Evolutionary conservation across 345 rosid species (phyloP), one percentile per base, ranked within the genome.

Genomic region (Lepidium sativum): DNA sequence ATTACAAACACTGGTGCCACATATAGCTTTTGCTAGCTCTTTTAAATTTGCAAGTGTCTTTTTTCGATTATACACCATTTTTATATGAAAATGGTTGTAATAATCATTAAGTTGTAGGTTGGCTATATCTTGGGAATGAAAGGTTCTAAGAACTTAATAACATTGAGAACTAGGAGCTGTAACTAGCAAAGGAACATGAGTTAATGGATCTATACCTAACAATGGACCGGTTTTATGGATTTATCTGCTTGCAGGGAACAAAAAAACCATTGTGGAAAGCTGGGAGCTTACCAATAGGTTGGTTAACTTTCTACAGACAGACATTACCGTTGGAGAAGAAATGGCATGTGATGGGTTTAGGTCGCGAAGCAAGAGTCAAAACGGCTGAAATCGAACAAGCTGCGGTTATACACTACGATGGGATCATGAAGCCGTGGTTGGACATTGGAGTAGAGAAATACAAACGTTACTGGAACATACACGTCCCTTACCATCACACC

Each of bases 341-440:
- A 66, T 91, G 94, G 99, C 96, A 88, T 35, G 47, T 80, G 34
- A 83, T 82, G 50, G 95, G 96, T 43, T 80, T 95, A 44, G 99
- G 99, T 47, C 83, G 82, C 4, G 83, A 85, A 20, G 80, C 88
- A 7, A 80, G 75, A 37, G 69, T 88, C 25, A 61, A 69, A 23
- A 74, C 39, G 48, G 70, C 38, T 10, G 86, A 84, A 23, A 82
- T 94, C 14, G 87, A 82, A 39, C 67, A 53, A 31, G 92, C 91
- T 1, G 95, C 95, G 9, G 97, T 95, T 56, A 75, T 88, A 69
- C 99, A 94, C 73, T 94, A 79, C 29, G 86, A 88, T 43, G 99
- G 99, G 53, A 75, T 85, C 67, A 83, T 80, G 96, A 90, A 94
- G 77, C 99, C 99, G 9, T 94, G 99, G 99, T 78, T 88, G 54